Evolutionary conservation across 164 flowering plant species (phyloP).

Genomic region (Nelumbo lutea): DNA sequence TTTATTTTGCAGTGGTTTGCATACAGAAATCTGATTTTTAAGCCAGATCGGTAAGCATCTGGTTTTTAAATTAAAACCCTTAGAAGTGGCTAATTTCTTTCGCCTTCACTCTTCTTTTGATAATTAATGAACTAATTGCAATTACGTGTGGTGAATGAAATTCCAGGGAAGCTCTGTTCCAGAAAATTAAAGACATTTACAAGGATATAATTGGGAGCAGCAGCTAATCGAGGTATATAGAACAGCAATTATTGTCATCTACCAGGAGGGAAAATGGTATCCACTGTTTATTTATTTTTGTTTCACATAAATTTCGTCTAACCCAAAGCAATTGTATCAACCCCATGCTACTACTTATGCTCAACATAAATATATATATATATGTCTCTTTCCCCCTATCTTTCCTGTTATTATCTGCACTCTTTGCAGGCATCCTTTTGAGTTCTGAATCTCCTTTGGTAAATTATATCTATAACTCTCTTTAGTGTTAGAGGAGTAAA

Average conservation of each 20-base stretch:
- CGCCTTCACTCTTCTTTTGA: background rate
- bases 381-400: background rate
- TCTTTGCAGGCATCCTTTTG: too few species aligned
- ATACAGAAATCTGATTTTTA: constrained; percentile 67
- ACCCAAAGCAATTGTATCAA: constrained; percentile 6
- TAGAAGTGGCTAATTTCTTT: background rate
- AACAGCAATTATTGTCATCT: background rate
- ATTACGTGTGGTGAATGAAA: background rate
- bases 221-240: constrained; percentile 25
- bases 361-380: background rate
- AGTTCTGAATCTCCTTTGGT: too few species aligned
- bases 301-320: constrained; percentile 7
- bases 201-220: constrained; percentile 54
- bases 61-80: background rate
- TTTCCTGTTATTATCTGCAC: too few species aligned
- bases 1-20: constrained; percentile 72
- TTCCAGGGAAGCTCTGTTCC: constrained; percentile 63
- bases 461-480: too few species aligned
- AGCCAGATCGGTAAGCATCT: constrained; percentile 65
- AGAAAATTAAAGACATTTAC: constrained; percentile 58
- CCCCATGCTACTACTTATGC: background rate
- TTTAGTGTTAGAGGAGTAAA: too few species aligned
- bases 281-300: background rate
- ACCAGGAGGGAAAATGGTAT: background rate
- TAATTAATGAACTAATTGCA: background rate